Evolutionary conservation across 73 alveolate genomes (phyloP).

Genomic region (Uronychia binucleata): DNA sequence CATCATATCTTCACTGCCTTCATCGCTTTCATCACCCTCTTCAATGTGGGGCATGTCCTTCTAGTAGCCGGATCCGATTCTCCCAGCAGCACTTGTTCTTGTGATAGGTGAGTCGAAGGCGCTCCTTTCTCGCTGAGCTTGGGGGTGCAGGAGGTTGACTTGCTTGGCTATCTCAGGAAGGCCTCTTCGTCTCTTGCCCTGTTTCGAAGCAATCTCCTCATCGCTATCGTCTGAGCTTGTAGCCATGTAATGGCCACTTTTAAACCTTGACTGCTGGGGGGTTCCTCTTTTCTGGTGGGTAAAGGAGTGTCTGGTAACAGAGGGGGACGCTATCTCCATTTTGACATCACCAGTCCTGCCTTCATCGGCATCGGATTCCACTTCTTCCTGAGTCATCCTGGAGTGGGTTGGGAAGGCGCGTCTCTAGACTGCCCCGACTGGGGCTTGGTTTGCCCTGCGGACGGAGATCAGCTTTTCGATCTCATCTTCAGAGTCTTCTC

Average conservation of each 20-base stretch:
- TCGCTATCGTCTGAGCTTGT: background rate
- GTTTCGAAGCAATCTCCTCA: background rate
- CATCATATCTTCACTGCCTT: background rate
- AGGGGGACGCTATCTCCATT: background rate
- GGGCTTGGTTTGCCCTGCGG: background rate
- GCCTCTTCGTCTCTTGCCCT: background rate
- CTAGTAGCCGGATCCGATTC: background rate
- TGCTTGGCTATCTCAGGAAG: background rate
- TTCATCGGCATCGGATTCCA: background rate
- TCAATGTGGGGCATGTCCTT: background rate
- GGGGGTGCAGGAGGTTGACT: background rate
- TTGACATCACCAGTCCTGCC: background rate
- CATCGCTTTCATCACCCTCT: background rate
- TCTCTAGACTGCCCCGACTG: background rate
- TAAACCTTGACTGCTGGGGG: background rate
- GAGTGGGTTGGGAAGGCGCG: background rate
- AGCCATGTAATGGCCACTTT: background rate
- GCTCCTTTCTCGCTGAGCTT: background rate
- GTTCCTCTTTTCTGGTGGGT: background rate
- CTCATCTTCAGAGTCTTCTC: background rate
- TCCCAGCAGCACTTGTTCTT: background rate
- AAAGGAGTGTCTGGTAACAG: background rate
- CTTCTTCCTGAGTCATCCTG: background rate
- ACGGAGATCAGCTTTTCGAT: background rate
- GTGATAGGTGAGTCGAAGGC: background rate